phyloP scores from a whole-genome alignment of 1,139 yeast genomes.

The Petasospora rhodanensis region DNA sequence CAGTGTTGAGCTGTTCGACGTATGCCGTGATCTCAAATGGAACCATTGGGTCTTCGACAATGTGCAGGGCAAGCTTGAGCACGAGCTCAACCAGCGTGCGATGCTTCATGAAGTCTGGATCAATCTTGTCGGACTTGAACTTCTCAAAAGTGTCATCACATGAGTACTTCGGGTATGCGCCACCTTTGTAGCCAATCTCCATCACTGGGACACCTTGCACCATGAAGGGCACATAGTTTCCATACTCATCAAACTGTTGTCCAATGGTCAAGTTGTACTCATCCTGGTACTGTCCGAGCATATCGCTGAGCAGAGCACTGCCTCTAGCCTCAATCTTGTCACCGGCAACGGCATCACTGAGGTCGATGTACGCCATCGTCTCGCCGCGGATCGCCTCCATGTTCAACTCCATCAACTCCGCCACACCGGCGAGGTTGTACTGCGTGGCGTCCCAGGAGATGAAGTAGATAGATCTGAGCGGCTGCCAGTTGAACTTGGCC shows the following conservation, averaged over 20 bases:
- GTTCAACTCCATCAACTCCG: slow-evolving; percentile 70
- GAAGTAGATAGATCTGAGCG: slow-evolving; percentile 77
- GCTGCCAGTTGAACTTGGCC: slow-evolving; percentile 70
- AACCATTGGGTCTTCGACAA: slow-evolving; percentile 70
- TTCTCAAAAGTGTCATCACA: slow-evolving; percentile 64
- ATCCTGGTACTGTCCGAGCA: slow-evolving; percentile 20
- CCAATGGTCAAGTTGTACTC: slow-evolving; percentile 21
- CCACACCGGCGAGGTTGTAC: slow-evolving; percentile 79
- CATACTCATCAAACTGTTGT: slow-evolving; percentile 40
- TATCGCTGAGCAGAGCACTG: slow-evolving; percentile 59
- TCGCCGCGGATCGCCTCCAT: slow-evolving; percentile 50
- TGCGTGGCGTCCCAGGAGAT: slow-evolving; percentile 84
- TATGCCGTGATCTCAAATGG: slow-evolving; percentile 61
- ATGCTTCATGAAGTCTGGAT: slow-evolving; percentile 56
- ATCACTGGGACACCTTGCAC: slow-evolving; percentile 63
- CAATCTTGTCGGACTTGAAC: slow-evolving; percentile 44
- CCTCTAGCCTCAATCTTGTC: slow-evolving; percentile 52
- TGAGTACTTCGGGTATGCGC: slow-evolving; percentile 50
- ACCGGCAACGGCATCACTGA: slow-evolving; percentile 71
- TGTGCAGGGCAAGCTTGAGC: slow-evolving; percentile 46
- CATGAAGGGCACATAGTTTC: slow-evolving; percentile 60
- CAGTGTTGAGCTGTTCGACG: slow-evolving; percentile 40
- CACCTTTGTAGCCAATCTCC: slow-evolving; percentile 35
- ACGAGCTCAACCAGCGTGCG: slow-evolving; percentile 53
- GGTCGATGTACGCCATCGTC: slow-evolving; percentile 71